Base-by-base conservation (phyloP, 768 basidiomycete genomes). In the Termitomyces sp. region DNA sequence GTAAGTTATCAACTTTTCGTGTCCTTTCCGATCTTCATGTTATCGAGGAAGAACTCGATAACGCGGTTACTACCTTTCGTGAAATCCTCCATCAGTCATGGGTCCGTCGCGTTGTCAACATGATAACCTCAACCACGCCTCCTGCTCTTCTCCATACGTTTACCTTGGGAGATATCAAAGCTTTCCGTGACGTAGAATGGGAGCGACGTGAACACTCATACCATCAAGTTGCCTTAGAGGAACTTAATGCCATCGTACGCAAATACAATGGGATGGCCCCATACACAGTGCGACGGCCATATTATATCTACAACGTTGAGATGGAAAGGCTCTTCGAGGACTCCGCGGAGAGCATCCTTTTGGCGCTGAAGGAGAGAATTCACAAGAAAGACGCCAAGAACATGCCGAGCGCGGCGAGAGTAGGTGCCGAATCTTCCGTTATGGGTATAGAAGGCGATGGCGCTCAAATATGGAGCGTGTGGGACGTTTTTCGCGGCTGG, bases 241-340 rank as follows among this genome's bases (percentile, higher is more conserved):
- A 93, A 62, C 71, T 93, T 41, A 93, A 94, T 69, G 75, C 82
- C 3, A 76, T 88, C 5, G 85, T 93, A 27, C 78, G 90, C 49
- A 85, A 86, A 71, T 89, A 91, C 72, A 94, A 94, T 66, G 85
- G 80, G 7, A 68, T 88, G 44, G 92, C 92, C 13, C 92, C 90
- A 2, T 89, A 88, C 64, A 75, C 84, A 5, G 91, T 88, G n/a
- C 79, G 91, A 20, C 73, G 87, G 47, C 74, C 82, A 4, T 83
- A 86, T 58, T 78, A 88, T 58, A 70, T 75, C 24, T 78, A 81
- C 24, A 74, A 75, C 9, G 71, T 67, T 20, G 92, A 93, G 72
- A 73, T 93, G 12, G 76, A 76, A 58, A 76, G 70, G 60, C 67
- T 79, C 44, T 89, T 80, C 63, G 67, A 75, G 31, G 79, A 76